These are phyloP conservation scores for Castanopsis chinensis DNA, from an alignment of 306 rosid species.

Conservation along the genomic window DNA sequence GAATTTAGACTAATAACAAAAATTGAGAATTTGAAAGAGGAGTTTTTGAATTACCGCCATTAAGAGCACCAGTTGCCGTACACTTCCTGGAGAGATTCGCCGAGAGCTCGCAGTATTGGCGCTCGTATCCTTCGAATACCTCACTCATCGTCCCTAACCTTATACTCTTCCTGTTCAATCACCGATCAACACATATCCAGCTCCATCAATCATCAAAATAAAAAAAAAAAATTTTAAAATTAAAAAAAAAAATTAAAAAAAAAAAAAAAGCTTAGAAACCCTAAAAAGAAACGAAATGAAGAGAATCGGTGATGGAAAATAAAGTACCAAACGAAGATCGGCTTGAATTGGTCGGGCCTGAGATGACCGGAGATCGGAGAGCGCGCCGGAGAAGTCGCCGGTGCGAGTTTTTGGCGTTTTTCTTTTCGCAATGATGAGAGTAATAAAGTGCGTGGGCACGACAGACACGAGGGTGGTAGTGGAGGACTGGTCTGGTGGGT, in stretches of 20 bases:
- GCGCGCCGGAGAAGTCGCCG: background rate
- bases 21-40: background rate
- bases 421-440: background rate
- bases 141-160: constrained; percentile 21
- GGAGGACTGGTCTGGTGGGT: too few species aligned
- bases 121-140: constrained; percentile 33
- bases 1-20: too few species aligned
- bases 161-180: background rate
- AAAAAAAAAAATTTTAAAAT: too few species aligned
- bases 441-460: background rate
- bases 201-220: background rate
- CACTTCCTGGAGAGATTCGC: constrained; percentile 21
- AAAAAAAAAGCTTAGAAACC: background rate
- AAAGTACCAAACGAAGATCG: background rate
- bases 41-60: constrained; percentile 16
- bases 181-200: background rate
- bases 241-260: too few species aligned
- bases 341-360: background rate
- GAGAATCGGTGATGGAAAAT: background rate
- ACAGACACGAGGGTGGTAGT: background rate
- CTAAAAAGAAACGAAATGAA: background rate
- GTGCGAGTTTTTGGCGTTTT: background rate
- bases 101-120: constrained; percentile 36
- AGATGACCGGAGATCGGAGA: background rate
- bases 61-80: constrained; percentile 7